Evolutionary conservation across 306 rosid genomes (phyloP), one percentile per base, ranked within the genome.

Genomic region (Pyrus pyrifolia): DNA sequence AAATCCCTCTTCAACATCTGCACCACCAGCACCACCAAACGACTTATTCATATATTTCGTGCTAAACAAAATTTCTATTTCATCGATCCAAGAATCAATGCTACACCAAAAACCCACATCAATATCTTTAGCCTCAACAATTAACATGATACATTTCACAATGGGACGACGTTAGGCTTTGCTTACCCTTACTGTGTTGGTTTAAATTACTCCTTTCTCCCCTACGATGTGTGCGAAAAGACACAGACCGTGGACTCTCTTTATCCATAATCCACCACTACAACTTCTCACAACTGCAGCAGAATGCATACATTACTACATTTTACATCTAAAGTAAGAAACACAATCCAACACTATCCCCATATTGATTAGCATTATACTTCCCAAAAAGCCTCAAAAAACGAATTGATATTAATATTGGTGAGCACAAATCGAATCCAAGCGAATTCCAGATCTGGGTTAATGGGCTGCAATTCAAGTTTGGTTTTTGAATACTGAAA

Each of bases 1-100:
- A 81, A 83, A 31, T 49, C 86, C 88, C 71, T 25, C 89, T 83
- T 91, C 97, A 78, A 83, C 81, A 86, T 91, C 96, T 93, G 87
- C 86, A 83, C 79, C 69, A 82, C 62, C 85, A 79, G 18, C 71
- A 66, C 74, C 80, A 72, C 63, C 76, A 78, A 71, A 78, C 52
- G 18, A 60, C 44, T 71, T 51, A 17, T 17, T 51, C 79, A 60
- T 22, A 78, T 68, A 46, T 69, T 73, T 66, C 59, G 9, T 17
- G 57, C 70, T 21, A 69, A 80, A 67, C 25, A 70, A 68, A 44
- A 6, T 59, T 66, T 73, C 45, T 19, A 76, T 72, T 59, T 22
- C 69, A 68, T 72, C 22, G 44, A 29, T 38, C 5, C 22, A 21
- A 64, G 9, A 68, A 25, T n/a, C 30, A 40, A 73, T 12, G 6